Base-by-base conservation (phyloP, 345 rosid species). In the Pugionium dolabratum region DNA sequence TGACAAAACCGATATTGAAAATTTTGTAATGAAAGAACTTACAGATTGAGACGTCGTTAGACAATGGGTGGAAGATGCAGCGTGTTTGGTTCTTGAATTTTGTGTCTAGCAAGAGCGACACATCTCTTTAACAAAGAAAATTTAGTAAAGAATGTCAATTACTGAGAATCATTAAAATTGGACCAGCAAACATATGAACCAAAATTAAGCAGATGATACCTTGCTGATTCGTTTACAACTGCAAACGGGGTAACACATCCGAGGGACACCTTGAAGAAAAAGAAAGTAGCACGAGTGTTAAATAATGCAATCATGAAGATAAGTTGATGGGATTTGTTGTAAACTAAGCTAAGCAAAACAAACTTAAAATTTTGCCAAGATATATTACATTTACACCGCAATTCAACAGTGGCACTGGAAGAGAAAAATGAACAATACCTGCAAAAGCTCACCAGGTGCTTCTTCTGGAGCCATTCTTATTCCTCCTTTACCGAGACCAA, bases 401-500 rank as follows among this genome's bases (percentile, higher is more conserved):
- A 18, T 18, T 18, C 18, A 18, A 18, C 18, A 25, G 37, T 32
- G 47, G 49, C 26, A 54, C 44, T 5, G 32, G 31, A 29, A 30
- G 33, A 71, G 39, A 18, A 42, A 29, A 48, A 30, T 27, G 67
- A 62, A 69, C 59, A 80, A 52, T 60, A 87, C 95, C 96, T 94
- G 85, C 71, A 94, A 89, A 61, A 88, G 84, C 76, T 86, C 83
- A 54, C 77, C 64, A 69, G 90, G 67, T 78, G 96, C 89, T 73
- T 94, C 95, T 77, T 90, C 92, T 32, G 92, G 91, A 77, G 97
- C 97, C 96, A 94, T 88, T 82, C 95, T 82, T 66, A 88, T 37
- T 53, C 96, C 97, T 62, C 89, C 96, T 79, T 94, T 93, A 29
- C 99, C 99, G 66, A 94, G 71, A 72, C 99, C 99, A 54, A 90